Percentiles rank a stretch among this genome's conserved stretches.
Evolutionary conservation across 2,329 filamentous ascomycete species (phyloP).

Genomic region (Aspergillus carbonarius): DNA sequence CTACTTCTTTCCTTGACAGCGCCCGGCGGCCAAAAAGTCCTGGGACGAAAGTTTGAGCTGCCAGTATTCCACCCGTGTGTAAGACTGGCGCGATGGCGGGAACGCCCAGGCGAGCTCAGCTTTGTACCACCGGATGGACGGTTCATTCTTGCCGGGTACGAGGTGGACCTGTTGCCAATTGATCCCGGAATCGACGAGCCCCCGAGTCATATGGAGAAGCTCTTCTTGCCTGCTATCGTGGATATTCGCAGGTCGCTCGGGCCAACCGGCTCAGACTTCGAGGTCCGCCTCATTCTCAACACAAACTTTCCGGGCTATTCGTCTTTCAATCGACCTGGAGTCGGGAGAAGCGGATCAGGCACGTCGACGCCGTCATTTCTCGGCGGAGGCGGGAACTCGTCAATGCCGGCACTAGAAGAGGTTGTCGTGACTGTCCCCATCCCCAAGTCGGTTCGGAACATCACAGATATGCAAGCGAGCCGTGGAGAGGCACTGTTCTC

Average conservation of each 20-base stretch:
- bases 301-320: conserved; percentile 60
- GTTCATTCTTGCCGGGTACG: conserved; percentile 91
- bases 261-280: conserved; percentile 75
- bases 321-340: conserved; percentile 40
- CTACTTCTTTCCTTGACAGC: conserved; percentile 77
- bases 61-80: conserved; percentile 98
- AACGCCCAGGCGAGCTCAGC: conserved; percentile 85
- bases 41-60: conserved; percentile 73
- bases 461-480: conserved; percentile 77
- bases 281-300: conserved; percentile 73
- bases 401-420: conserved; percentile 68
- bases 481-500: conserved; percentile 82
- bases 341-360: conserved; percentile 44
- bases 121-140: conserved; percentile 94
- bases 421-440: conserved; percentile 76
- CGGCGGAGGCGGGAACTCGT: conserved; percentile 53
- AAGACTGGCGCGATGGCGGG: conserved; percentile 82
- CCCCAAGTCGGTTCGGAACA: conserved; percentile 73
- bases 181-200: conserved; percentile 58
- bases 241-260: conserved; percentile 82
- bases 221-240: conserved; percentile 78
- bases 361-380: conserved; percentile 51
- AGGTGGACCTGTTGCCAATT: conserved; percentile 82
- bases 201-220: conserved; percentile 56
- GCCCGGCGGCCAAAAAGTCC: conserved; percentile 74